Base-by-base conservation (phyloP, 148 eudicot species). In the Tetragonia tetragonoides region DNA sequence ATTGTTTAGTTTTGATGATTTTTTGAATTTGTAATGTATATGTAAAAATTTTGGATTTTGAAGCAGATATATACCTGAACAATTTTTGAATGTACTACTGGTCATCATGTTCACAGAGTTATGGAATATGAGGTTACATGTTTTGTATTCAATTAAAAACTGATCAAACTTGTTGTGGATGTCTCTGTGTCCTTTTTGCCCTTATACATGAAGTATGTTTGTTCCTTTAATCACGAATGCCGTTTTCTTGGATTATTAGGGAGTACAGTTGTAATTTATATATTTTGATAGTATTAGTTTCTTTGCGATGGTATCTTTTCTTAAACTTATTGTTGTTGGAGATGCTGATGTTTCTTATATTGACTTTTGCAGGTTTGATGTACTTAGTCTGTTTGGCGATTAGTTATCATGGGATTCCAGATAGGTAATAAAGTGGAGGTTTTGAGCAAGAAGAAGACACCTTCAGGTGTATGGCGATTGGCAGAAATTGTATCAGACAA, bases 391-490 rank as follows among this genome's bases (percentile, higher is more conserved):
- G 28, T 60, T 60, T 60, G 64, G 28, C 2, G n/a, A 60, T 60
- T 20, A 60, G 64, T 21, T 28, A 20, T n/a, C 28, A 60, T 60
- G 64, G 21, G 28, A 6, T 60, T 60, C 64, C 24, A 60, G 64
- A 60, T 60, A 60, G 64, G 64, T 60, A 60, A 10, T 60, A 60
- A 60, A 60, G 64, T 60, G 28, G 64, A 60, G 64, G 64, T 60
- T 3, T 60, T 60, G 64, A 60, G 64, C 34, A 60, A 21, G 64
- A 60, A 60, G 64, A 60, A 60, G 10, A n/a, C 64, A n/a, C 64
- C 64, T 60, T 60, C 64, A 60, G 64, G 64, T 60, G 24, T 21
- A 2, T 60, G 64, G 64, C 64, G 64, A n/a, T 20, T n/a, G 10
- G 64, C 64, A 60, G 64, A 60, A 60, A 21, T 60, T 21, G 64